A percentile compares a stretch with the other conserved stretches of the same genome.
Evolutionary conservation across 495 filamentous ascomycete genomes (phyloP).

Genomic region (Penicillium argentinense): DNA sequence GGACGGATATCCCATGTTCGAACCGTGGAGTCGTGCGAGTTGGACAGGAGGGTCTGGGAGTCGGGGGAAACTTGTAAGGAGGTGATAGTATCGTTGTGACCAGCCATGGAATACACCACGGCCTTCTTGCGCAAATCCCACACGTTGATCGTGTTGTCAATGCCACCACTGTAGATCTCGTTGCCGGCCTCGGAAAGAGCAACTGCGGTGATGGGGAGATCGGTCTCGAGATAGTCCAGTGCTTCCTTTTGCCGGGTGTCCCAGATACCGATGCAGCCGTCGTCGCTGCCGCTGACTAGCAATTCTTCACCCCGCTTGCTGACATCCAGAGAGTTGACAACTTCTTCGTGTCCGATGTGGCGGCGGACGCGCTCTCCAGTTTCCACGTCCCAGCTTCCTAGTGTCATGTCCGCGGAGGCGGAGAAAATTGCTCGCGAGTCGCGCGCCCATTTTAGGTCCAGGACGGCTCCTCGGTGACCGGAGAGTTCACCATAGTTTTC

Average conservation of each 20-base stretch:
- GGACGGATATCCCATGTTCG: constrained; percentile 95
- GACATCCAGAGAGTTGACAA: constrained; percentile 87
- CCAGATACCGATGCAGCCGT: constrained; percentile 95
- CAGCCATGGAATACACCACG: constrained; percentile 80
- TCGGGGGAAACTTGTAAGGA: constrained; percentile 89
- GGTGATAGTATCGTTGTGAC: constrained; percentile 90
- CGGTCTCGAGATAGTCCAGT: constrained; percentile 82
- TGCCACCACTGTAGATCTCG: constrained; percentile 91
- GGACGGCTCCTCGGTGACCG: constrained; percentile 85
- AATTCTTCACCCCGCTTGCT: constrained; percentile 87
- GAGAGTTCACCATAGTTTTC: constrained; percentile 87
- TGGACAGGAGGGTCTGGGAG: constrained; percentile 84
- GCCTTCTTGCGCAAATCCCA: constrained; percentile 95
- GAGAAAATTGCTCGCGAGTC: constrained; percentile 90
- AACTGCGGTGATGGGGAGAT: constrained; percentile 90
- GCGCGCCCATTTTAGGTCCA: constrained; percentile 95
- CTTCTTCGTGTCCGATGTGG: constrained; percentile 90
- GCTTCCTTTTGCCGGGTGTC: constrained; percentile 91
- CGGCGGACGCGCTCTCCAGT: constrained; percentile 83
- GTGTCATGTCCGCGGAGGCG: constrained; percentile 85
- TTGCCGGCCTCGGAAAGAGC: constrained; percentile 90
- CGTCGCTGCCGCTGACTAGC: constrained; percentile 84
- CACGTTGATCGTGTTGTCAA: constrained; percentile 95
- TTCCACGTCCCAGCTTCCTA: constrained; percentile 94
- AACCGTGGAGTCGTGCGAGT: constrained; percentile 90